These are phyloP conservation scores for Iberis amara DNA, from an alignment of 441 rosid species.

Conservation along the genomic window DNA sequence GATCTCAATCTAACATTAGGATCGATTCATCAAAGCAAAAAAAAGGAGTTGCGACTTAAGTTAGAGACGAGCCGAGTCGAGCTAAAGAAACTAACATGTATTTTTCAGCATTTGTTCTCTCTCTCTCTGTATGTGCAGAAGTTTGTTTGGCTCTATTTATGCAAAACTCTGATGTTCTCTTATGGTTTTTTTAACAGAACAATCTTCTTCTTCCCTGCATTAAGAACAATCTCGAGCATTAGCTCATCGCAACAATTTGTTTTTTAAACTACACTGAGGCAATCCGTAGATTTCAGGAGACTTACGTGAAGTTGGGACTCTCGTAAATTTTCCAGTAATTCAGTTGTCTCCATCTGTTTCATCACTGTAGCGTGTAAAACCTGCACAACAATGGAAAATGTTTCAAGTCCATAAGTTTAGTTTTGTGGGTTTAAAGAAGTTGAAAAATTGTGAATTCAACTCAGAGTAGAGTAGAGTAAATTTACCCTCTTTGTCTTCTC, in stretches of 20 bases:
- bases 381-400: slow-evolving; percentile 35
- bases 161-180: slow-evolving; percentile 31
- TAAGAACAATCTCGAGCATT: neutral
- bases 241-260: neutral
- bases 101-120: no score
- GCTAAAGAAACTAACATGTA: no score
- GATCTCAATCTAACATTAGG: no score
- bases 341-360: slow-evolving; percentile 72
- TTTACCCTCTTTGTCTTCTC: slow-evolving; percentile 81
- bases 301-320: slow-evolving; percentile 65
- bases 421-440: slow-evolving; percentile 1
- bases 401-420: neutral
- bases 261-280: neutral
- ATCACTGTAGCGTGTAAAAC: slow-evolving; percentile 61
- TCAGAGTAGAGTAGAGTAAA: slow-evolving; percentile 6
- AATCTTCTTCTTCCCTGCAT: slow-evolving; percentile 32
- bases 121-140: no score
- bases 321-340: slow-evolving; percentile 48
- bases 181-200: slow-evolving; percentile 23
- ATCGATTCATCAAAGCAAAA: no score
- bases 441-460: neutral
- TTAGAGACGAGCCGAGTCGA: no score
- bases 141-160: neutral
- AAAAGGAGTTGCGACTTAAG: no score
- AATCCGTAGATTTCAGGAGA: neutral